Base-by-base conservation (phyloP, 2,329 filamentous ascomycete genomes). In the Phaeosphaeria sp. region DNA sequence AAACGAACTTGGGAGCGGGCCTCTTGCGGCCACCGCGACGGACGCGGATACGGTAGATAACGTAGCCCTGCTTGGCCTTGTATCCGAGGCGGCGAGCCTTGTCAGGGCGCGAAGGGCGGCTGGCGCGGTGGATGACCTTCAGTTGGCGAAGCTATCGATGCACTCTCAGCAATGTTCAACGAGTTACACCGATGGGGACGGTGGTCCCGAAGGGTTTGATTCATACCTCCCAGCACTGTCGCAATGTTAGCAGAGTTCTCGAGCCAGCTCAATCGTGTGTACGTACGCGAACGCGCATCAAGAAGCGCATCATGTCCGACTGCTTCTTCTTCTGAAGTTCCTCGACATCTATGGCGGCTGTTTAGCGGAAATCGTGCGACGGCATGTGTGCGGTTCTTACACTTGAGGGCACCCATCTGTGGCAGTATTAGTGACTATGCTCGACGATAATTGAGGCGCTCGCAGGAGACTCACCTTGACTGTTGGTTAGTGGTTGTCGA, bases 311-410 rank as follows among this genome's bases (percentile, higher is more conserved):
- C 81, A 99, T 91, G 89, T 99, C 95, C 83, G 92, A 97, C 91
- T 99, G 95, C 93, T 99, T 99, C 92, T 97, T 97, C 93, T 99
- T 98, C 85, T 97, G 93, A 87, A 99, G 91, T 89, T 99, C 95
- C 90, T 99, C 96, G 86, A 99, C 92, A 88, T 79, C 70, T 73
- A 51, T 49, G 33, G 47, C 50, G 49, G 30, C 30, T 36, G 17
- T 63, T 73, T 62, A 73, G 66, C 58, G 56, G 97, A 48, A 53
- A 21, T 43, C 53, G 48, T 47, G 27, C 17, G 44, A 49, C 47
- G 51, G 18, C 9, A 17, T 39, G 18, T 49, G 21, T 44, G 63
- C 36, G 45, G 49, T 18, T 57, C 68, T 60, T 67, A 73, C 70
- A 99, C 87, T 99, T 99, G 84, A 97, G 92, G 87, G 94, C 94